phyloP scores from a whole-genome alignment of 1,284 basidiomycete species.

The Melampsora abietis-canadensis region DNA sequence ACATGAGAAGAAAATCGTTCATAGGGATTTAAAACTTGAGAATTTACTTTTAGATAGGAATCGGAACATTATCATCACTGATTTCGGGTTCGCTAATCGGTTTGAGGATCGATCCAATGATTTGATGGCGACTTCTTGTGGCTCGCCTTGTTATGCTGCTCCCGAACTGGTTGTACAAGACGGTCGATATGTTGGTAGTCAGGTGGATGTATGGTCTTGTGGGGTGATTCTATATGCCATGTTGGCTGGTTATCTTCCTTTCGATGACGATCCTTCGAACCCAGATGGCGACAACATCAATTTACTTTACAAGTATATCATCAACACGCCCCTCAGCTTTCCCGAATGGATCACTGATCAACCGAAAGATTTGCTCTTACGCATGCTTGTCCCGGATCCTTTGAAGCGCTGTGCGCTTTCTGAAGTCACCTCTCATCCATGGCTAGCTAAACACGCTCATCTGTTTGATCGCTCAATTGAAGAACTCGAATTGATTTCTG shows the following conservation, averaged over 20 bases:
- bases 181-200: slow-evolving; percentile 94
- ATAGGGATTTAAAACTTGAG: slow-evolving; percentile 98
- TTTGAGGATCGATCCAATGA: slow-evolving; percentile 88
- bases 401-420: slow-evolving; percentile 68
- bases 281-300: slow-evolving; percentile 99
- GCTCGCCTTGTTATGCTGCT: slow-evolving; percentile 95
- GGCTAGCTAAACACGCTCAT: slow-evolving; percentile 68
- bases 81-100: slow-evolving; percentile 97
- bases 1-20: slow-evolving; percentile 97
- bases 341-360: slow-evolving; percentile 82
- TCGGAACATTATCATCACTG: slow-evolving; percentile 98
- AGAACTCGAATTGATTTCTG: slow-evolving; percentile 73
- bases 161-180: slow-evolving; percentile 99
- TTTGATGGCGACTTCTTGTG: slow-evolving; percentile 97
- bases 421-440: slow-evolving; percentile 75
- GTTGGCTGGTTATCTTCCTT: slow-evolving; percentile 98
- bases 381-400: slow-evolving; percentile 85
- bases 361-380: slow-evolving; percentile 68
- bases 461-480: slow-evolving; percentile 70
- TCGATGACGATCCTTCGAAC: slow-evolving; percentile 97
- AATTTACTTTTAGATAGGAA: slow-evolving; percentile 94
- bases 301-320: slow-evolving; percentile 98
- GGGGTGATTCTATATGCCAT: slow-evolving; percentile 99
- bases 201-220: slow-evolving; percentile 98
- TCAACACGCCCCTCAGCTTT: slow-evolving; percentile 89